These are phyloP conservation scores for Ascoidea rubescens DNA, from an alignment of 805 yeast species.

Conservation along the genomic window DNA sequence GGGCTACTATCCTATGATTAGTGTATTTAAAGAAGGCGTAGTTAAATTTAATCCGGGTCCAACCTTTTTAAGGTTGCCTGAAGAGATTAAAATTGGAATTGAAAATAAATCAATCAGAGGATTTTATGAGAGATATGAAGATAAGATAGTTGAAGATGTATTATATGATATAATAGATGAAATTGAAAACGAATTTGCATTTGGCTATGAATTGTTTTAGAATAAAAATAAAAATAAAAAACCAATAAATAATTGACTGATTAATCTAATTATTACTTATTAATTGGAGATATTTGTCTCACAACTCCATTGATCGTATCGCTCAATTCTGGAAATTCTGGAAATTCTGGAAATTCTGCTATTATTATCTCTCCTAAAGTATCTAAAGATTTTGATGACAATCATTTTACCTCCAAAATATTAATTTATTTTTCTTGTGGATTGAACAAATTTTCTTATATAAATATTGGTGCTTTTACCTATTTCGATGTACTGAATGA, in stretches of 20 bases:
- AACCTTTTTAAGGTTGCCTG: neutral
- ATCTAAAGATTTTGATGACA: conserved; percentile 51
- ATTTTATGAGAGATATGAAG: conserved; percentile 13
- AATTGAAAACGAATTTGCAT: conserved; percentile 43
- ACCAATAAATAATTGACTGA: no score
- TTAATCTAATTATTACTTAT: no score
- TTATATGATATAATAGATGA: conserved; percentile 78
- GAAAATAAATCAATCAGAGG: neutral
- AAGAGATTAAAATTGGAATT: neutral
- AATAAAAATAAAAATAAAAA: neutral
- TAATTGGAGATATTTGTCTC: conserved; percentile 21
- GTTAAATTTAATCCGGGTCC: conserved; percentile 38
- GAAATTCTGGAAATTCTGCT: conserved; percentile 50
- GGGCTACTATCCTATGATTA: conserved; percentile 87
- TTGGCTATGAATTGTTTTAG: neutral
- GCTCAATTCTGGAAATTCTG: conserved; percentile 27
- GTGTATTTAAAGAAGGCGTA: conserved; percentile 68
- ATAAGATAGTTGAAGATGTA: conserved; percentile 63
- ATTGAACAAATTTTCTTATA: conserved; percentile 91
- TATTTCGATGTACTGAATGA: conserved; percentile 84
- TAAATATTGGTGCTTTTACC: conserved; percentile 96
- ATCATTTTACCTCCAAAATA: conserved; percentile 71
- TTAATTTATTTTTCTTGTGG: conserved; percentile 82
- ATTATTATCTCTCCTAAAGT: conserved; percentile 54
- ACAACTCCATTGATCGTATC: conserved; percentile 43